Base-by-base conservation (phyloP, 2,329 filamentous ascomycete genomes). In the Penicillium hordei region DNA sequence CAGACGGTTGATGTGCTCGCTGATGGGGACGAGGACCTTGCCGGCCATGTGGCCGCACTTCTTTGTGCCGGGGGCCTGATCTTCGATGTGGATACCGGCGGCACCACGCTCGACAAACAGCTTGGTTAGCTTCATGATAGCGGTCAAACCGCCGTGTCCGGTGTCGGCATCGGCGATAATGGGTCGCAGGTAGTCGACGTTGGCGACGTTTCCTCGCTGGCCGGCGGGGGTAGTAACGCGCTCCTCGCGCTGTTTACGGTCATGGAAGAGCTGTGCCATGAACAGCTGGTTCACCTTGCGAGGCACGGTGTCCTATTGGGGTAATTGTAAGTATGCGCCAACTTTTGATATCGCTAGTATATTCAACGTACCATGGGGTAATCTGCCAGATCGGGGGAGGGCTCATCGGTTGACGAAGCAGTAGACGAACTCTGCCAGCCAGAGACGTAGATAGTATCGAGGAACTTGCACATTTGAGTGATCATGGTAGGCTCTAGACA, bases 41-140 rank as follows among this genome's bases (percentile, higher is more conserved):
- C 94, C 94, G 65, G 94, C 94, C 94, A 97, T 97, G 80, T 97
- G 94, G 63, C 94, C 94, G 76, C 94, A 99, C 85, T 99, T 99
- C 86, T 99, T 99, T 49, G 94, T 97, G 54, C 94, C 94, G 3
- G 94, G 93, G 4, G 94, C 93, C 79, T 97, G 94, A 75, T 99
- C 94, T 79, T 99, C 94, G 68, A 99, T 97, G 79, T 99, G 94
- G 71, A 99, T 97, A 65, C 94, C 94, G 42, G 94, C 94, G 45
- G 94, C 94, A 68, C 94, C 94, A 77, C 93, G 92, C 82, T 99
- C 94, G 64, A 97, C 80, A 76, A 99, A 97, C 57, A 97, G 86
- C 83, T 97, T 97, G 64, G 94, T 97, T 68, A 99, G 86, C 84
- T 97, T 99, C 94, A 99, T 97, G 69, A 97, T 89, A 55, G 94